Evolutionary conservation across 257 asterid species (phyloP).

Genomic region (Fraxinus anomala): DNA sequence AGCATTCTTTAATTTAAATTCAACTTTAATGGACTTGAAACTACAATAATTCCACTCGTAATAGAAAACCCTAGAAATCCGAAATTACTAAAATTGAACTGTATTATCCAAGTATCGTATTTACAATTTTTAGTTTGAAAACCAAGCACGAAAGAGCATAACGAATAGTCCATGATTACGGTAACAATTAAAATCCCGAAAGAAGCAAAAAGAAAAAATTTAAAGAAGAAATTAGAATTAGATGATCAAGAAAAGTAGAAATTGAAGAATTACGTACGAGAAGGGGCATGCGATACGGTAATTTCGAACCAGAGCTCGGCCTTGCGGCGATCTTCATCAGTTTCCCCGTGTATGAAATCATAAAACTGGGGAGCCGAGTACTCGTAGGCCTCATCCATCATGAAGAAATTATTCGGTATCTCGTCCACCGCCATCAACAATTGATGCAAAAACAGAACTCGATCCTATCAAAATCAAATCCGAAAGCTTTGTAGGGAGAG

Average conservation of each 20-base stretch:
- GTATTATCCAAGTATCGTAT: neutral
- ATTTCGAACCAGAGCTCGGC: conserved; percentile 89
- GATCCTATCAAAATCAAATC: neutral
- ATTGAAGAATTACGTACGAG: conserved; percentile 59
- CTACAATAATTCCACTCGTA: neutral
- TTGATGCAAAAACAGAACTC: neutral
- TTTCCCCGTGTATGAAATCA: conserved; percentile 71
- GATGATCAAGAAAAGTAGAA: neutral
- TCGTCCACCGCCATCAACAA: conserved; percentile 57
- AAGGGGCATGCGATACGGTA: conserved; percentile 68
- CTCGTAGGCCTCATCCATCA: conserved; percentile 74
- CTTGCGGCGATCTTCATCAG: conserved; percentile 50
- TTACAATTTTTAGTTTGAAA: neutral
- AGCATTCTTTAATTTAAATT: neutral
- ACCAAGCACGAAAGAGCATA: neutral
- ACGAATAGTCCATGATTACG: too few relatives aligned
- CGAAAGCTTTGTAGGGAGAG: neutral
- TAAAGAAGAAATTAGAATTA: neutral
- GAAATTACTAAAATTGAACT: neutral
- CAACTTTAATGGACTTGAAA: neutral
- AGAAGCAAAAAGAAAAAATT: neutral
- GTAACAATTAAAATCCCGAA: neutral
- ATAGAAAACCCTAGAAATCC: neutral
- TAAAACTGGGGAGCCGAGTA: conserved; percentile 77
- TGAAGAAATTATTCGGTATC: conserved; percentile 28